Evolutionary conservation across 768 basidiomycete genomes (phyloP).

Genomic region (Lyophyllum shimeji): DNA sequence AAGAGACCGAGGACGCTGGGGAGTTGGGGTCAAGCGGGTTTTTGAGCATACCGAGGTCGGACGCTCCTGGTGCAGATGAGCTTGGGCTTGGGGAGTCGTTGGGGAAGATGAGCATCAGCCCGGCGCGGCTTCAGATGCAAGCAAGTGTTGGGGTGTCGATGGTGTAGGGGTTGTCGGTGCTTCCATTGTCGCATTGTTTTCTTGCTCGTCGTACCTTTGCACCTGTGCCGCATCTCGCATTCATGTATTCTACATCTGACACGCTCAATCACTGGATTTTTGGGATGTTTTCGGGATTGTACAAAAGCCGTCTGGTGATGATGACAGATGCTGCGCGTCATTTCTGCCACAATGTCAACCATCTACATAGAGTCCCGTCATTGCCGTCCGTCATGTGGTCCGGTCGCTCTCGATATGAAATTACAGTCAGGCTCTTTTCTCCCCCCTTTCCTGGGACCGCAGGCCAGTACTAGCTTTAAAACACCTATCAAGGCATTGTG

Average conservation of each 20-base stretch:
- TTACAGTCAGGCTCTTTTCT: neutral
- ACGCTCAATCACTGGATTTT: neutral
- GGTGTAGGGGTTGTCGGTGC: conserved; percentile 3
- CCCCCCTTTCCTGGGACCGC: neutral
- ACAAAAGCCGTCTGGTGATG: too few relatives aligned
- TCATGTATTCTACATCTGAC: neutral
- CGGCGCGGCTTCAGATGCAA: conserved; percentile 28
- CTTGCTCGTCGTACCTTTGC: neutral
- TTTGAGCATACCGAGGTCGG: conserved; percentile 15
- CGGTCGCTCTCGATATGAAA: neutral
- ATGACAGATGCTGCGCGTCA: too few relatives aligned
- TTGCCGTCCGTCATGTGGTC: neutral
- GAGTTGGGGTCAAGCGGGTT: conserved; percentile 13
- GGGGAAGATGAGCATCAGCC: conserved; percentile 85
- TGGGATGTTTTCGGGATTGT: too few relatives aligned
- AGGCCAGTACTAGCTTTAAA: neutral
- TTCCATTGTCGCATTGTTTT: conserved; percentile 8
- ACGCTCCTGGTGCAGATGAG: conserved; percentile 33
- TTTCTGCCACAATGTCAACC: too few relatives aligned
- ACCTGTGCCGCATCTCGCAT: neutral
- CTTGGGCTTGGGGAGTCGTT: conserved; percentile 65
- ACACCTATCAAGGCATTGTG: neutral
- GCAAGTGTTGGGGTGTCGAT: conserved; percentile 18
- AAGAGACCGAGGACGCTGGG: conserved; percentile 18
- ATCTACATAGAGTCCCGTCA: neutral